phyloP scores from a whole-genome alignment of 1,284 basidiomycete genomes.

The Puccinia triticina region DNA sequence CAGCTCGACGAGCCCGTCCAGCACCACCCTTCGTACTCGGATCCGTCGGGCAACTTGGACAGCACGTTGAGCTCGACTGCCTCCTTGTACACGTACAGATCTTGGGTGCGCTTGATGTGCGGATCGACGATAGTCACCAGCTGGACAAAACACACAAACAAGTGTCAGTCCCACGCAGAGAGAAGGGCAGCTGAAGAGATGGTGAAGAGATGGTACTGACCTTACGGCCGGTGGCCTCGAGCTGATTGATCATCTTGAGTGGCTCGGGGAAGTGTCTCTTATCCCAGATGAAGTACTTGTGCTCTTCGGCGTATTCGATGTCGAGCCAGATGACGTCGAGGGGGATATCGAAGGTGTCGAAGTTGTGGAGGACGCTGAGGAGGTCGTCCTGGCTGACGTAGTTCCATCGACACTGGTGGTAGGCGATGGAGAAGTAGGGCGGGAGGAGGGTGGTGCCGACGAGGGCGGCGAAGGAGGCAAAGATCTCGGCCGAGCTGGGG shows the following conservation, averaged over 20 bases:
- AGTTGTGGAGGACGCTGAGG: slow-evolving; percentile 78
- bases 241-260: slow-evolving; percentile 85
- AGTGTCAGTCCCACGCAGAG: not conserved
- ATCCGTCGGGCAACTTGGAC: slow-evolving; percentile 74
- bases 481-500: slow-evolving; percentile 76
- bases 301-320: slow-evolving; percentile 84
- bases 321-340: slow-evolving; percentile 98
- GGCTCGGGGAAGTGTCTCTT: slow-evolving; percentile 89
- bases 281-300: slow-evolving; percentile 98
- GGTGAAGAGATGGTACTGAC: slow-evolving; percentile 62
- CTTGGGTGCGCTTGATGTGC: slow-evolving; percentile 80
- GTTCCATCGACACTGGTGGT: slow-evolving; percentile 99
- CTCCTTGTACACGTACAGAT: slow-evolving; percentile 83
- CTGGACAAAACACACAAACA: slow-evolving; percentile 61
- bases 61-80: slow-evolving; percentile 79
- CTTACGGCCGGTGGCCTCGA: slow-evolving; percentile 83
- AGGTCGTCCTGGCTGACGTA: slow-evolving; percentile 90
- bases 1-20: slow-evolving; percentile 94
- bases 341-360: slow-evolving; percentile 91
- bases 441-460: slow-evolving; percentile 86
- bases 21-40: slow-evolving; percentile 96
- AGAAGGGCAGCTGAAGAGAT: not conserved
- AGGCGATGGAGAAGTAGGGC: slow-evolving; percentile 85
- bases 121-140: slow-evolving; percentile 98
- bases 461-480: slow-evolving; percentile 79